Conservation (phyloP, 768 basidiomycete genomes). For the Amanita jacksonii region DNA sequence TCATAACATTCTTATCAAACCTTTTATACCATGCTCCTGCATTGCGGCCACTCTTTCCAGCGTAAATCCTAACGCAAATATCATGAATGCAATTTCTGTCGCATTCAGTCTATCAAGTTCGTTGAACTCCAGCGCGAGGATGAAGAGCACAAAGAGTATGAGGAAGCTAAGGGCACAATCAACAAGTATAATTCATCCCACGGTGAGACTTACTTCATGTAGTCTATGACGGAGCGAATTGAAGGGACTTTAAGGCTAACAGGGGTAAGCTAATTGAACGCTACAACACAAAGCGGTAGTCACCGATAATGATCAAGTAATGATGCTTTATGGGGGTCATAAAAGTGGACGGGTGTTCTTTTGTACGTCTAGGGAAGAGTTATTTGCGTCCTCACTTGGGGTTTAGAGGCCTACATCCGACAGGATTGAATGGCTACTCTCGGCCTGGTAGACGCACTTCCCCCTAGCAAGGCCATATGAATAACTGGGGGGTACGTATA, state of each 20-base stretch:
- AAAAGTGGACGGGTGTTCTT: slow-evolving; percentile 83
- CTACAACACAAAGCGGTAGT: slow-evolving; percentile 11
- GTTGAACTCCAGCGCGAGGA: slow-evolving; percentile 71
- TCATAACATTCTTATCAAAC: slow-evolving; percentile 27
- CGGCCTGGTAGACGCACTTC: slow-evolving; percentile 84
- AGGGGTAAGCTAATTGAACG: slow-evolving; percentile 1
- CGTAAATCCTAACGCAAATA: slow-evolving; percentile 73
- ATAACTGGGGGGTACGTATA: too few species aligned
- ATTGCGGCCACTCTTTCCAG: slow-evolving; percentile 90
- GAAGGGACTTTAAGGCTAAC: slow-evolving; percentile 84
- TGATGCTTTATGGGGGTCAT: slow-evolving; percentile 90
- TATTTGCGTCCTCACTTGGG: neutral
- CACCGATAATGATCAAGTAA: slow-evolving; percentile 94
- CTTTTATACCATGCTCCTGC: slow-evolving; percentile 91
- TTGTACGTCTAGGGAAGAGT: slow-evolving; percentile 68
- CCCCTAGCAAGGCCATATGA: slow-evolving; percentile 39
- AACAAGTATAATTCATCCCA: too few species aligned
- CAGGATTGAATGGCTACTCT: slow-evolving; percentile 81
- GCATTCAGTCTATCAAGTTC: slow-evolving; percentile 51
- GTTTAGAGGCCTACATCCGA: slow-evolving; percentile 54
- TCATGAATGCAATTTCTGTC: slow-evolving; percentile 69
- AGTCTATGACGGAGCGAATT: slow-evolving; percentile 85
- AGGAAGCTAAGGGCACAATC: slow-evolving; percentile 78
- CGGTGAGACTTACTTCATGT: slow-evolving; percentile 51
- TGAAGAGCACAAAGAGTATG: slow-evolving; percentile 67